Evolutionary conservation across 1,139 yeast genomes (phyloP).

Genomic region (Saccharomyces pastorianus): DNA sequence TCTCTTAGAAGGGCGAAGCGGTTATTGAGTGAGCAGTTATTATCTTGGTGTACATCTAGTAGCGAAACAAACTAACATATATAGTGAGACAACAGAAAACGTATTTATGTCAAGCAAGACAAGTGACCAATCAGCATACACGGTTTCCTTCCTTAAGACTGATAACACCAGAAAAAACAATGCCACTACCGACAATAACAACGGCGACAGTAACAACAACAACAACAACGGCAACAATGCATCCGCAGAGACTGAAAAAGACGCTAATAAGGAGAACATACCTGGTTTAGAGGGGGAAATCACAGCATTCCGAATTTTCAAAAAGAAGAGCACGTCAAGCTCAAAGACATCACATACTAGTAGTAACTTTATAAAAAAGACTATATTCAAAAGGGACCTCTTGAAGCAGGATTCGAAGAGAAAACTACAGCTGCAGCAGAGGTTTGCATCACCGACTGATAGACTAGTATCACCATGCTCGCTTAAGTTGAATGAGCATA

Average conservation of each 20-base stretch:
- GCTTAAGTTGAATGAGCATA: slow-evolving; percentile 45
- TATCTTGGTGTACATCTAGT: not conserved
- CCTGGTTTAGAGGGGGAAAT: not conserved
- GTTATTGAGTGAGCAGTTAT: not conserved
- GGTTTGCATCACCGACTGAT: slow-evolving; percentile 52
- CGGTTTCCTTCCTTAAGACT: not conserved
- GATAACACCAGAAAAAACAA: not conserved
- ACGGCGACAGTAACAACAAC: not conserved
- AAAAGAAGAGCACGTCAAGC: not conserved
- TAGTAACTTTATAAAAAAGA: not conserved
- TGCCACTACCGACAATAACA: not conserved
- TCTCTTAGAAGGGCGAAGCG: not conserved
- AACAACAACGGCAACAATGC: not conserved
- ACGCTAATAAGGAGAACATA: not conserved
- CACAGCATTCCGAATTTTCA: not conserved
- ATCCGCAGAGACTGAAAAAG: not conserved
- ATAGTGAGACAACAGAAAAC: not conserved
- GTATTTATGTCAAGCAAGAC: not conserved
- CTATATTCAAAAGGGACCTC: not conserved
- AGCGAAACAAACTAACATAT: not conserved
- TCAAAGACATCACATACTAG: not conserved
- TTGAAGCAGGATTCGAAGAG: not conserved
- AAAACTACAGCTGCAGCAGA: slow-evolving; percentile 14
- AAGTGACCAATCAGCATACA: not conserved
- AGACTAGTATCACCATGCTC: slow-evolving; percentile 50